Base-by-base conservation (phyloP, 164 flowering plant genomes). In the Hamamelis virginiana region DNA sequence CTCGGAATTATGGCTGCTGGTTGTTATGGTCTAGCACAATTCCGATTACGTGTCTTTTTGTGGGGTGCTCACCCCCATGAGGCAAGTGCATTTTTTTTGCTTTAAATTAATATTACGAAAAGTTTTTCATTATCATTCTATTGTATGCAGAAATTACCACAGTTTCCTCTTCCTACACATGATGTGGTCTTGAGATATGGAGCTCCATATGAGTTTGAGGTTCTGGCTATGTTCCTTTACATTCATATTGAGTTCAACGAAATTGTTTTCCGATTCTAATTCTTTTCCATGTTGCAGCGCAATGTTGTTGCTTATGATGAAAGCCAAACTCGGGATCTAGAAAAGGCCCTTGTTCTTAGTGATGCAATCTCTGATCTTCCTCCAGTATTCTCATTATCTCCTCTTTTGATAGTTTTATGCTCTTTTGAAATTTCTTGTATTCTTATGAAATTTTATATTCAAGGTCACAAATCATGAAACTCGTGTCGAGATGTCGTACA, bases 281-380 rank as follows among this genome's bases (percentile, higher is more conserved):
- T 23, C 33, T 21, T 38, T 47, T 45, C 9, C 8, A 48, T 68
- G 1, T 67, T 79, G 68, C 82, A 85, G 89, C 80, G 86, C 22
- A 83, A 80, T 56, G 65, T 75, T 71, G 90, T 86, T 23, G 90
- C 88, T 62, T 86, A 85, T 69, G 84, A 85, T 67, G 86, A 85
- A 73, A 87, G 82, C 69, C 88, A 82, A 70, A 69, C 75, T 10
- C 81, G 75, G 9, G 52, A 74, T 6, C 76, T 85, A 23, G 81
- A 85, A 69, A 72, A 75, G 64, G 84, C 83, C 43, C 58, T 83
- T 74, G 65, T 79, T 67, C 82, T 87, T 68, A 68, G 66, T 48
- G 91, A 85, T 72, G 86, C 89, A 50, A 79, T 87, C 46, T 83
- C 88, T 60, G 91, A 87, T 75, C 87, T 87, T 58, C 91, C 91